Base-by-base conservation (phyloP, 805 yeast species). In the Hanseniaspora taiwanica region DNA sequence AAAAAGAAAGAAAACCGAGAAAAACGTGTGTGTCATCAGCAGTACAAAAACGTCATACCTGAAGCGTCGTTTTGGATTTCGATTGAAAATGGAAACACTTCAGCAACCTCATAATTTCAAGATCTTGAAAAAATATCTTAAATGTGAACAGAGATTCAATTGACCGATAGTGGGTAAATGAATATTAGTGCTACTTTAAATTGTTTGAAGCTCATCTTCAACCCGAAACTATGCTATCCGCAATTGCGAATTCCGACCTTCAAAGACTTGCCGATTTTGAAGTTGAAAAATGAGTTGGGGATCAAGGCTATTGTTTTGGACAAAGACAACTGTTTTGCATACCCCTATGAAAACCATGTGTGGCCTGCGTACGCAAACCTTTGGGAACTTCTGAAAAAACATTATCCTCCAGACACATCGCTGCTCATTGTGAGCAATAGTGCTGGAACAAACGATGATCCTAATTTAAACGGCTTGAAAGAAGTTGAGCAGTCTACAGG, bases 291-390 rank as follows among this genome's bases (percentile, higher is more conserved):
- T 1, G 39, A 50, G 43, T 42, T 60, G 37, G 49, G 50, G 4
- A 80, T 83, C 42, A 78, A 74, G 51, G 94, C 86, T 0, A 69
- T 87, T 1, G 89, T 91, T 0, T 64, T 91, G 20, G 98, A 91
- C 54, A 91, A 91, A 56, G 98, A 91, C 60, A 91, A 91, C 58
- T 89, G 97, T 54, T 82, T 91, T 56, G 94, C 98, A 4, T 70
- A 72, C 43, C 87, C 87, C 27, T 81, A 83, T 41, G 81, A 76
- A 44, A 81, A 78, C 44, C 71, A 74, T 43, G 81, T 89, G 1
- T 86, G 84, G 82, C 85, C 82, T 0, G 81, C 63, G 2, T 87
- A 86, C 46, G 48, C 49, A 12, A 58, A 57, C 8, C 60, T 65
- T 34, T 85, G 91, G 44, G 49, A 54, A n/a, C 58, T 84, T 38